Evolutionary conservation across 208 protist genomes (phyloP), one percentile per base, ranked within the genome.

Genomic region (Trypanosoma lewisi): DNA sequence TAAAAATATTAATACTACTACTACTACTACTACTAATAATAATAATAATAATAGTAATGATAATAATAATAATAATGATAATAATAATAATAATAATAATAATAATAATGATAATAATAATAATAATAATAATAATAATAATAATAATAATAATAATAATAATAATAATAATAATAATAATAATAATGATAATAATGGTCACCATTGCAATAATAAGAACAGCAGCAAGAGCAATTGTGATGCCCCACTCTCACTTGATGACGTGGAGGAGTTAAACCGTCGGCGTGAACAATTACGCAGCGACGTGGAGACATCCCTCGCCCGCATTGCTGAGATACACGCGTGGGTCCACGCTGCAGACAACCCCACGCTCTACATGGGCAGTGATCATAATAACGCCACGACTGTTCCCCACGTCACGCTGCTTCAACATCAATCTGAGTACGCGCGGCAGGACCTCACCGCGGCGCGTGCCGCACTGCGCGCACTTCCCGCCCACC

Each of bases 271-370:
- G 41, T 53, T 85, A 47, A 48, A 14, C 21, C 70, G 70, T 39
- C 74, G 77, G 7, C 69, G 78, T 8, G 48, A 51, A 17, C 45
- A 64, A 14, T 64, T 85, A 2, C 23, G 54, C 19, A 31, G 28
- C 2, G 78, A 77, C 48, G 34, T 78, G 27, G 68, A 63, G 11
- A 71, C 75, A 14, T 78, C 75, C 52, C 48, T 57, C 37, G 60
- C 64, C 6, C 74, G 78, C 16, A 55, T 85, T 28, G 42, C 51
- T 0, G 79, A 74, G 28, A 62, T 85, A 21, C 57, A 70, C 33
- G 47, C 25, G 17, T 65, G 44, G 50, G 17, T 65, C 5, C 50
- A 41, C 7, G 37, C 8, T 41, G 36, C 9, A 23, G 21, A 14
- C 34, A 41, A 55, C 27, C 16, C n/a, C 27, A n/a, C n/a, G 33